Evolutionary conservation across 2,329 filamentous ascomycete species (phyloP).

Genomic region (Colletotrichum karsti): DNA sequence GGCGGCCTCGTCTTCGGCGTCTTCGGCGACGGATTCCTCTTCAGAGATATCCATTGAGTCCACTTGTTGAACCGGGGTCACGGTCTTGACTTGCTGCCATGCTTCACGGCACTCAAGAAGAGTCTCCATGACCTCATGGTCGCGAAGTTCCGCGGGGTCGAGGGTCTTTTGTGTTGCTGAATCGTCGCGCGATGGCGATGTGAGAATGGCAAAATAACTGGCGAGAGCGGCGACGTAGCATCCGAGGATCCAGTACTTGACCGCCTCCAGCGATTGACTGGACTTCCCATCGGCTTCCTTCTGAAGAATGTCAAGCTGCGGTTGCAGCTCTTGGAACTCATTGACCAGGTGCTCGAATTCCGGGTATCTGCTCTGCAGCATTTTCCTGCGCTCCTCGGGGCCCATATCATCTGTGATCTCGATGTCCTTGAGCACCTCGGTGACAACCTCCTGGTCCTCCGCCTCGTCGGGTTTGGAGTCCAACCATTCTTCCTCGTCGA

Average conservation of each 20-base stretch:
- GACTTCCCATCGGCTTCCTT: constrained; percentile 62
- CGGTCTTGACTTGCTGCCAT: constrained; percentile 78
- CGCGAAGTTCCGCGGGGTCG: constrained; percentile 80
- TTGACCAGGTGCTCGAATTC: constrained; percentile 89
- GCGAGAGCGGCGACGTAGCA: constrained; percentile 88
- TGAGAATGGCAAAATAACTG: constrained; percentile 95
- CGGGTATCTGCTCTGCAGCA: constrained; percentile 85
- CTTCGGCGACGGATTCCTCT: constrained; percentile 35
- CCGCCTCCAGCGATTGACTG: constrained; percentile 64
- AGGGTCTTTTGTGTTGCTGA: constrained; percentile 66
- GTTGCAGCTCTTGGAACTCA: constrained; percentile 80
- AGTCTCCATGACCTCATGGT: constrained; percentile 91
- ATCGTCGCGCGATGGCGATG: constrained; percentile 75
- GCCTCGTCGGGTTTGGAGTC: constrained; percentile 61
- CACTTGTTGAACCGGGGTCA: constrained; percentile 58
- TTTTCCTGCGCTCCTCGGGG: constrained; percentile 75
- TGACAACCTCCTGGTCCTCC: constrained; percentile 71
- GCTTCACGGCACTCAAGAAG: constrained; percentile 81
- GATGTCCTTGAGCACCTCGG: constrained; percentile 84
- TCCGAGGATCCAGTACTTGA: constrained; percentile 82
- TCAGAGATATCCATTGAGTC: constrained; percentile 42
- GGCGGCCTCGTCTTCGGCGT: constrained; percentile 36
- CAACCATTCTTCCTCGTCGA: constrained; percentile 89
- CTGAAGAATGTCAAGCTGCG: constrained; percentile 67
- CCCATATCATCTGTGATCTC: constrained; percentile 84